Percentiles rank a stretch among this genome's conserved stretches.
Conservation (phyloP, 352 stramenopile species). For the Globisporangium irregulare region DNA sequence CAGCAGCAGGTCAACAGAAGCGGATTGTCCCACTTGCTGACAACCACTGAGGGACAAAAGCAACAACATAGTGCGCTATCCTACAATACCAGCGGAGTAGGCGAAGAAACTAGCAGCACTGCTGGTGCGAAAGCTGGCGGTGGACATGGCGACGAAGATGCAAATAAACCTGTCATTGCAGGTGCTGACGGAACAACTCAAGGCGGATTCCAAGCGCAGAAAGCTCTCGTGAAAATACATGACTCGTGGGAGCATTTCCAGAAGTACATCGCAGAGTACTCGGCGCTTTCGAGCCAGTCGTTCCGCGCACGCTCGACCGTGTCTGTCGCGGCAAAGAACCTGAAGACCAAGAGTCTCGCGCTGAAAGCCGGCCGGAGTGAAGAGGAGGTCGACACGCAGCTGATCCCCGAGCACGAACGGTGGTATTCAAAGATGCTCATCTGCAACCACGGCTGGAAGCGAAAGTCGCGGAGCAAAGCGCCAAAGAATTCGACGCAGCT, state of each 20-base stretch:
- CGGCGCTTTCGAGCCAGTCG: slow-evolving; percentile 51
- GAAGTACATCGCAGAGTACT: slow-evolving; percentile 51
- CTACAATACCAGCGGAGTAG: neutral
- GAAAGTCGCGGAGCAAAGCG: slow-evolving; percentile 48
- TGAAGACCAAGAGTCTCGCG: slow-evolving; percentile 42
- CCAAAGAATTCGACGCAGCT: slow-evolving; percentile 3
- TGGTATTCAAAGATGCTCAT: slow-evolving; percentile 82
- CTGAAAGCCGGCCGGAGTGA: slow-evolving; percentile 34
- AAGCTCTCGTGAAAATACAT: slow-evolving; percentile 46
- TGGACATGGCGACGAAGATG: neutral
- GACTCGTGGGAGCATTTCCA: slow-evolving; percentile 62
- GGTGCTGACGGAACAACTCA: neutral
- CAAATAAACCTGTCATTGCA: neutral
- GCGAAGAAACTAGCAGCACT: neutral
- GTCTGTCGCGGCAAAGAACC: slow-evolving; percentile 54
- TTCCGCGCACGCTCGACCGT: slow-evolving; percentile 78
- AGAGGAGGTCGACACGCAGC: slow-evolving; percentile 21
- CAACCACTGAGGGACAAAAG: slow-evolving; percentile 1
- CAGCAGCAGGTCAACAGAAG: neutral
- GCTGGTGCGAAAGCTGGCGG: neutral
- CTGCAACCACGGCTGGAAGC: slow-evolving; percentile 73
- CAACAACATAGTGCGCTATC: neutral
- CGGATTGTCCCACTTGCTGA: slow-evolving; percentile 16
- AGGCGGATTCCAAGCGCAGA: slow-evolving; percentile 20
- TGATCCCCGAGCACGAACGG: slow-evolving; percentile 54